Base-by-base conservation (phyloP, 2,329 filamentous ascomycete genomes). In the Botrytis pseudocinerea region DNA sequence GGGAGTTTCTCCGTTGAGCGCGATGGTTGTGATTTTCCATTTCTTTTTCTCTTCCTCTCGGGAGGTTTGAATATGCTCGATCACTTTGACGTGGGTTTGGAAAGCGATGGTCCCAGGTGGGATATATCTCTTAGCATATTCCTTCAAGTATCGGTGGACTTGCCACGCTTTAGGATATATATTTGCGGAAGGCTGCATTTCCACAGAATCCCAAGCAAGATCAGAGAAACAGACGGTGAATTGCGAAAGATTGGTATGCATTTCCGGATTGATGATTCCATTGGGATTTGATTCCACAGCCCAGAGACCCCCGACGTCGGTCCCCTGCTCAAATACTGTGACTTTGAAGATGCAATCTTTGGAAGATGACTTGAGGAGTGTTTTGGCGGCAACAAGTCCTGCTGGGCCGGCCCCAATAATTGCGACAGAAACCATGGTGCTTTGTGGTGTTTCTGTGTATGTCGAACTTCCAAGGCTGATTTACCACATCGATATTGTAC, bases 171-270 rank as follows among this genome's bases (percentile, higher is more conserved):
- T 69, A n/a, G 71, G 71, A 38, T 51, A 70, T 35, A 63, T 4
- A 14, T 69, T 44, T 16, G 73, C 40, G 8, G 62, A 25, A 1
- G 72, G 57, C 12, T 74, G 18, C 25, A 66, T 35, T 14, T 40
- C 54, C 20, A 74, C 12, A 7, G 60, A 68, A 3, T 65, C 46
- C 74, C 72, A 75, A 1, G 74, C 63, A 44, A 74, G 44, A 59
- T 75, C 74, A 5, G 74, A 75, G 32, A 75, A 75, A 12, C 69
- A 73, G 18, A 74, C 69, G 5, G 72, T 75, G 20, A 74, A 75
- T 25, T 72, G 69, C 25, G 68, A 74, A 54, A 75, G 72, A 38
- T 75, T 75, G 38, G 72, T 72, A 32, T 40, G 25, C 68, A 69
- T 69, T 28, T 62, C 66, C 20, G 69, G 62, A 69, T 68, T 54